Conservation (phyloP, 208 protist species). For the Novymonas esmeraldas region DNA sequence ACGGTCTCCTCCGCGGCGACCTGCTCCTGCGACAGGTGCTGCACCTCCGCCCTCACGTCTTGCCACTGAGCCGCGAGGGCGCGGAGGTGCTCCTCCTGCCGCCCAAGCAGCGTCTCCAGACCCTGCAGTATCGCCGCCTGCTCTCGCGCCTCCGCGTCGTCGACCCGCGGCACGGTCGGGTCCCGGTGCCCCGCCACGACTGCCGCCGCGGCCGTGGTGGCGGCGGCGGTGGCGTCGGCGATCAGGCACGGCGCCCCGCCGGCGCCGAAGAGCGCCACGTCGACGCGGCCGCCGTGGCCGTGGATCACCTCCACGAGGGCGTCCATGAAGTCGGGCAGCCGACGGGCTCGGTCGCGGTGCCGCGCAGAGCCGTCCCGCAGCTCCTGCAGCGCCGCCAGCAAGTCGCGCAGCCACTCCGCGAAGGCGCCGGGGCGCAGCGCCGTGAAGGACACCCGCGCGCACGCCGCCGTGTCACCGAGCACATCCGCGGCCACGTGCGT, state of each 20-base stretch:
- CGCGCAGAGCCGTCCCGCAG: slow-evolving; percentile 6
- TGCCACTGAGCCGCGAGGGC: slow-evolving; percentile 46
- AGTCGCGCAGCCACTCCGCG: slow-evolving; percentile 16
- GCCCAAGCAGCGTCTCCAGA: slow-evolving; percentile 36
- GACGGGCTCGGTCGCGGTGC: slow-evolving; percentile 10
- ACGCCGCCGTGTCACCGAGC: not conserved
- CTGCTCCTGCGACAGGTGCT: slow-evolving; percentile 67
- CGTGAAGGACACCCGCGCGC: slow-evolving; percentile 11
- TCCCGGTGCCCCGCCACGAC: too few relatives aligned
- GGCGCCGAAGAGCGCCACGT: slow-evolving; percentile 5
- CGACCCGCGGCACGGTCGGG: not conserved
- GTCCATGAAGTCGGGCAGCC: slow-evolving; percentile 39
- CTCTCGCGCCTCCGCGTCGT: slow-evolving; percentile 18
- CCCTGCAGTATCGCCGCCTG: slow-evolving; percentile 27
- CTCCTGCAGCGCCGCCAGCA: slow-evolving; percentile 15
- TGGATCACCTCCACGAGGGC: slow-evolving; percentile 40
- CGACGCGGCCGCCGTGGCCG: slow-evolving; percentile 43
- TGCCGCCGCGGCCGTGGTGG: not conserved
- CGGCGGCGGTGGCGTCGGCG: not conserved
- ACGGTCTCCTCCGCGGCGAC: slow-evolving; percentile 55
- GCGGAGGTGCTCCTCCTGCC: slow-evolving; percentile 2
- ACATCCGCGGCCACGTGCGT: slow-evolving; percentile 11
- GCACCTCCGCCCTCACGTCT: slow-evolving; percentile 43
- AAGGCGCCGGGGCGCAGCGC: slow-evolving; percentile 13
- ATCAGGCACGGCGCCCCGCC: too few relatives aligned